These are phyloP conservation scores for Neurospora sp. DNA, from an alignment of 495 filamentous ascomycete genomes.

Conservation along the genomic window DNA sequence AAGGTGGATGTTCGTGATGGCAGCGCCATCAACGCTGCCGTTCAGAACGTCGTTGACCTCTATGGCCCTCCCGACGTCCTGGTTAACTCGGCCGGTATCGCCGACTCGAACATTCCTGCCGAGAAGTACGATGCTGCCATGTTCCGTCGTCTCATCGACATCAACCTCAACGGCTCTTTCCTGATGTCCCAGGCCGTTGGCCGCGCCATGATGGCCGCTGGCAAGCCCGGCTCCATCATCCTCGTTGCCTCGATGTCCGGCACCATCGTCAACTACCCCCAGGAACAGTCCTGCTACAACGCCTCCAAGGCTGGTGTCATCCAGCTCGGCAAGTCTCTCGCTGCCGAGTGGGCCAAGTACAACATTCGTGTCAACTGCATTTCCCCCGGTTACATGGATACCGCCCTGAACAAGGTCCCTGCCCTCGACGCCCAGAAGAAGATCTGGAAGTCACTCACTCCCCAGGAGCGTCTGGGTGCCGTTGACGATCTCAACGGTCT, in stretches of 20 bases:
- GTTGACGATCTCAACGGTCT: slow-evolving; percentile 72
- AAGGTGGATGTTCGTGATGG: slow-evolving; percentile 67
- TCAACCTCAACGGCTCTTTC: slow-evolving; percentile 68
- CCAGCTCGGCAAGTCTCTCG: slow-evolving; percentile 64
- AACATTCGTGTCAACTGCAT: slow-evolving; percentile 70
- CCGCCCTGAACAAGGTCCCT: slow-evolving; percentile 61
- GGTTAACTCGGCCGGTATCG: slow-evolving; percentile 78
- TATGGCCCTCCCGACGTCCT: slow-evolving; percentile 62
- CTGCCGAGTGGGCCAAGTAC: slow-evolving; percentile 70
- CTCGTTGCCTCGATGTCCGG: slow-evolving; percentile 72
- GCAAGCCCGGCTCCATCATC: slow-evolving; percentile 60
- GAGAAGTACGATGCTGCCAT: slow-evolving; percentile 51
- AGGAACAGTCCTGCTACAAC: slow-evolving; percentile 71
- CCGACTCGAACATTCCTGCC: slow-evolving; percentile 51
- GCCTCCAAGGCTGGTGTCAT: slow-evolving; percentile 73
- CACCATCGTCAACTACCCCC: slow-evolving; percentile 68
- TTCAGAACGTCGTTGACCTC: slow-evolving; percentile 46
- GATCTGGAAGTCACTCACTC: slow-evolving; percentile 68
- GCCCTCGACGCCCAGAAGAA: slow-evolving; percentile 66
- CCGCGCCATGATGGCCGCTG: slow-evolving; percentile 52
- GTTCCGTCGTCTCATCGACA: slow-evolving; percentile 65
- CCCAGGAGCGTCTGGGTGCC: slow-evolving; percentile 59
- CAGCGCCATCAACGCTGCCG: slow-evolving; percentile 49
- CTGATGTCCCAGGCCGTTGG: slow-evolving; percentile 55
- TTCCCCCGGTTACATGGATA: slow-evolving; percentile 76